A percentile compares a stretch with the other conserved stretches of the same genome.
Conservation (phyloP, 1,284 basidiomycete genomes). For the Kwoniella shivajii region DNA sequence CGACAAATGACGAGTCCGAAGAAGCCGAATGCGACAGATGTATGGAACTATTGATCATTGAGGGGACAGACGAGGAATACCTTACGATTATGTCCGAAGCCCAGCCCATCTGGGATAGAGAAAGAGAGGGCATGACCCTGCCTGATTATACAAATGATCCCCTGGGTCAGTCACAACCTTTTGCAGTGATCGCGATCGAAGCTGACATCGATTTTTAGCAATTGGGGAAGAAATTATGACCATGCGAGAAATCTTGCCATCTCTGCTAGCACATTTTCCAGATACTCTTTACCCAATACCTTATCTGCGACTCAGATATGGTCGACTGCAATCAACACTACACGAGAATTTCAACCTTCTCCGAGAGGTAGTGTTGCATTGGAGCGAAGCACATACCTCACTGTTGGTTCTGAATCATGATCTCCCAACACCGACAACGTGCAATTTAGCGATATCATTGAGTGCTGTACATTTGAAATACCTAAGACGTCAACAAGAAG, state of each 20-base stretch:
- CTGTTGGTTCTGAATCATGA: background rate
- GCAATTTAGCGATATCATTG: too few relatives aligned
- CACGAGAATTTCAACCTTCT: background rate
- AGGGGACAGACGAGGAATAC: background rate
- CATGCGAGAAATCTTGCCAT: background rate
- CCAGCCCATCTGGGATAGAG: too few relatives aligned
- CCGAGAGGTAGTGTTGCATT: background rate
- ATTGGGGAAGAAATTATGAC: background rate
- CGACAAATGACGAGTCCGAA: background rate
- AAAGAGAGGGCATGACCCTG: background rate
- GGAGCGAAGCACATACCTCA: background rate
- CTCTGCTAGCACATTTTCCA: too few relatives aligned
- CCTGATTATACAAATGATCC: background rate
- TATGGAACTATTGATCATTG: background rate
- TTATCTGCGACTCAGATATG: background rate
- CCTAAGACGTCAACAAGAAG: too few relatives aligned
- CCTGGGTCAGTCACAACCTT: too few relatives aligned
- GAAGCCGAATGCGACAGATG: background rate
- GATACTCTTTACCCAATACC: conserved; percentile 6
- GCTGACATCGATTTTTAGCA: background rate
- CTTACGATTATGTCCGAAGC: background rate
- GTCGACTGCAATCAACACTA: background rate
- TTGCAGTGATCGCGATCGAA: too few relatives aligned
- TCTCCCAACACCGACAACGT: too few relatives aligned
- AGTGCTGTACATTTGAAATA: too few relatives aligned